Evolutionary conservation across 768 basidiomycete species (phyloP).

Genomic region (Auricularia sp.): DNA sequence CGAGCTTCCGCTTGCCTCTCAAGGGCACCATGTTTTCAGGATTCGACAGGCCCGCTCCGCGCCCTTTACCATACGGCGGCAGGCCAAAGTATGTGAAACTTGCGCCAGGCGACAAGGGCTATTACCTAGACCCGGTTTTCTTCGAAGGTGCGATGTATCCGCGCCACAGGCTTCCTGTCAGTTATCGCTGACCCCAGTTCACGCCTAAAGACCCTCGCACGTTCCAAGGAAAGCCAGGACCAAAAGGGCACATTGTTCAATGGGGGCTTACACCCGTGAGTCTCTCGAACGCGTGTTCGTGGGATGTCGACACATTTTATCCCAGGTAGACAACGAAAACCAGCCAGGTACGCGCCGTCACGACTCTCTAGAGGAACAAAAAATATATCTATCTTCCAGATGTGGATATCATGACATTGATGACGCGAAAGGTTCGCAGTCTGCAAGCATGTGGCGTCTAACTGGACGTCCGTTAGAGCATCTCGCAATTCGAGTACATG

Average conservation of each 20-base stretch:
- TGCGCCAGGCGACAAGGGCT: conserved; percentile 17
- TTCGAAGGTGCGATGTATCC: conserved; percentile 17
- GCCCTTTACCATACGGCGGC: neutral
- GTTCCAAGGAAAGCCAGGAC: conserved; percentile 16
- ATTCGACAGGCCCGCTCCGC: neutral
- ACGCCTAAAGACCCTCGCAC: conserved; percentile 15
- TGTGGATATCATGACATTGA: conserved; percentile 13
- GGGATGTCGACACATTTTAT: conserved; percentile 4
- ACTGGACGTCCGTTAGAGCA: neutral
- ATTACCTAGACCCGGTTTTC: conserved; percentile 17
- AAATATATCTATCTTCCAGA: conserved; percentile 5
- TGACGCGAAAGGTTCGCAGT: conserved; percentile 17
- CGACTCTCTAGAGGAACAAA: conserved; percentile 7
- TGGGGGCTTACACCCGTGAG: conserved; percentile 22
- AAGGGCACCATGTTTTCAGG: neutral
- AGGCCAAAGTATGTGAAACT: conserved; percentile 15
- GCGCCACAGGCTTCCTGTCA: neutral
- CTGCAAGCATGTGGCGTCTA: neutral
- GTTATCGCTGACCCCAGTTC: neutral
- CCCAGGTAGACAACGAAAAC: conserved; percentile 13
- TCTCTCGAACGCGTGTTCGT: neutral
- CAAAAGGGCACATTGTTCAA: conserved; percentile 21
- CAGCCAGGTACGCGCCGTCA: neutral
- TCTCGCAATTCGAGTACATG: neutral
- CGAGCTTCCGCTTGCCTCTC: neutral